These are phyloP conservation scores for Globisporangium heterothallicum DNA, from an alignment of 352 stramenopile species.

Conservation along the genomic window DNA sequence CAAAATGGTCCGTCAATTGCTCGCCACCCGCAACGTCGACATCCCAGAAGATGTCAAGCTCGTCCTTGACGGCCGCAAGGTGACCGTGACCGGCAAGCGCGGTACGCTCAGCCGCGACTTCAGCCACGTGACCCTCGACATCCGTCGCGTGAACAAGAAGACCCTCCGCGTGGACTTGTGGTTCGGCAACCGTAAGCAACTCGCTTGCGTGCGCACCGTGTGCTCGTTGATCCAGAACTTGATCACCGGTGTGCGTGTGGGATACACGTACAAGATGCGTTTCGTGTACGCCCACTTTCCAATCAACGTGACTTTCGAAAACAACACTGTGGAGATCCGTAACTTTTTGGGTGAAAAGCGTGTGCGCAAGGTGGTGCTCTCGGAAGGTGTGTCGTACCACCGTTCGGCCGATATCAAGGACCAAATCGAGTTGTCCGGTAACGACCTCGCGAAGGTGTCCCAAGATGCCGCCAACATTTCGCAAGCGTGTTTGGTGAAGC, in stretches of 20 bases:
- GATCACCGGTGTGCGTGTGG: constrained; percentile 97
- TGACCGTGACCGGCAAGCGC: constrained; percentile 95
- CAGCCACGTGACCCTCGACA: constrained; percentile 96
- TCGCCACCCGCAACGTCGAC: constrained; percentile 91
- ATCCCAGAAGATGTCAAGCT: constrained; percentile 94
- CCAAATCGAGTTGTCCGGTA: constrained; percentile 98
- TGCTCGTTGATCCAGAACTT: constrained; percentile 99
- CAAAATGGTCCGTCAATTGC: constrained; percentile 85
- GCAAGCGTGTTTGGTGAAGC: constrained; percentile 78
- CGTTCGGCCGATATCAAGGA: constrained; percentile 97
- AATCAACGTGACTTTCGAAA: constrained; percentile 98
- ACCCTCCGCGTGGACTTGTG: constrained; percentile 97
- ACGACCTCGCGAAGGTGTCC: constrained; percentile 97
- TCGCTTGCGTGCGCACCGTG: constrained; percentile 96
- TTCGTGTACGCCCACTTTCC: constrained; percentile 99
- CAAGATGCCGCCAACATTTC: constrained; percentile 85
- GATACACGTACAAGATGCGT: constrained; percentile 99
- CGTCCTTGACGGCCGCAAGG: constrained; percentile 91
- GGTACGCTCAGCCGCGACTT: constrained; percentile 95
- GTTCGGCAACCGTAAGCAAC: constrained; percentile 98
- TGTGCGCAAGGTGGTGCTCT: constrained; percentile 93
- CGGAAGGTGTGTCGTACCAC: constrained; percentile 93
- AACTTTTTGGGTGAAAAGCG: constrained; percentile 99
- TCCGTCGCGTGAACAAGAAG: constrained; percentile 87
- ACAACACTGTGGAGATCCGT: constrained; percentile 95